Conservation (phyloP, 306 rosid genomes). For the Abrus precatorius region DNA sequence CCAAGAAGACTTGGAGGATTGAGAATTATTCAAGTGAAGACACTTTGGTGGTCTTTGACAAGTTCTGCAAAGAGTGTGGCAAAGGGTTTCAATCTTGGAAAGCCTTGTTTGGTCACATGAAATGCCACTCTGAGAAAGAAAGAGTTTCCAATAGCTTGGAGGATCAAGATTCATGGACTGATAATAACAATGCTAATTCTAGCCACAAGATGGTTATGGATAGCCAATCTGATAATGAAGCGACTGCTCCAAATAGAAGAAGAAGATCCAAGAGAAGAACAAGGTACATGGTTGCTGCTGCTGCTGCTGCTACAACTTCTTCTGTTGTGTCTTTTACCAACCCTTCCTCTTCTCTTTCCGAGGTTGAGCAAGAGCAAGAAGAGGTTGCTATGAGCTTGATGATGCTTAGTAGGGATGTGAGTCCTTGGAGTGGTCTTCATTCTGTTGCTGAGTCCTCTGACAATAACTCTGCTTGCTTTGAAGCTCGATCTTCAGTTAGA, state of each 20-base stretch:
- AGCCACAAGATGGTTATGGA: constrained; percentile 59
- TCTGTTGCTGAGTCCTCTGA: constrained; percentile 73
- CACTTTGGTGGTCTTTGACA: constrained; percentile 51
- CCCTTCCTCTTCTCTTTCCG: constrained; percentile 72
- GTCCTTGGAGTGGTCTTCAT: constrained; percentile 64
- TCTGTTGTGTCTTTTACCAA: constrained; percentile 53
- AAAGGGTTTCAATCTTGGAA: constrained; percentile 83
- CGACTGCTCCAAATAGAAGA: constrained; percentile 59
- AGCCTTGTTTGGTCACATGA: constrained; percentile 92
- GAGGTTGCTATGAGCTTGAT: constrained; percentile 92
- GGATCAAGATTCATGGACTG: constrained; percentile 76
- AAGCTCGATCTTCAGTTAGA: constrained; percentile 58
- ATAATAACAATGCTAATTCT: constrained; percentile 17
- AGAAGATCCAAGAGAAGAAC: constrained; percentile 76
- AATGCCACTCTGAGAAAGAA: constrained; percentile 81
- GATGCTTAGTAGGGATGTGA: constrained; percentile 81
- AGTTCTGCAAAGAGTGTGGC: constrained; percentile 89
- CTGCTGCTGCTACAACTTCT: constrained; percentile 55
- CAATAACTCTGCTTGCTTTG: constrained; percentile 59
- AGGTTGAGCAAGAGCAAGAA: constrained; percentile 84
- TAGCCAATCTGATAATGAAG: constrained; percentile 79
- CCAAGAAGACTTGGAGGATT: constrained; percentile 77
- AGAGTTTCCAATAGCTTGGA: constrained; percentile 57
- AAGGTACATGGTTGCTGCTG: constrained; percentile 53
- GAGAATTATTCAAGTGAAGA: constrained; percentile 61